These are phyloP conservation scores for Boletus tylopilopsis DNA, from an alignment of 768 basidiomycete genomes.

Conservation along the genomic window DNA sequence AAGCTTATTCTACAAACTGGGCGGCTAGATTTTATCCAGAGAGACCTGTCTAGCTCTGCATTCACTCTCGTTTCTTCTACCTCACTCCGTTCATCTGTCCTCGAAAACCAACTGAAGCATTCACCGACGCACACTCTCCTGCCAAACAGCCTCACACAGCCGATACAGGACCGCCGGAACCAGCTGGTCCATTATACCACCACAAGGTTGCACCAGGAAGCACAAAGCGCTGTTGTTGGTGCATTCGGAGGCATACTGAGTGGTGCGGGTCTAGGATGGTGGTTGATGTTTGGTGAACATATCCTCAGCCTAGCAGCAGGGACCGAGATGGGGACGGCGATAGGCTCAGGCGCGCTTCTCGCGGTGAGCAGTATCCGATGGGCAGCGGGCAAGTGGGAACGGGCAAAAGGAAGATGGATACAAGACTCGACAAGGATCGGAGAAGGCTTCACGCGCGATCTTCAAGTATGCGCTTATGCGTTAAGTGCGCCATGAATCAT, in stretches of 20 bases:
- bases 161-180: slow-evolving; percentile 47
- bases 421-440: slow-evolving; percentile 61
- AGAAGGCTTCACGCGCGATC: slow-evolving; percentile 60
- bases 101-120: slow-evolving; percentile 47
- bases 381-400: slow-evolving; percentile 67
- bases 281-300: slow-evolving; percentile 37
- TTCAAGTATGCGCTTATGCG: slow-evolving; percentile 42
- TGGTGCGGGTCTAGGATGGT: slow-evolving; percentile 59
- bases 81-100: slow-evolving; percentile 47
- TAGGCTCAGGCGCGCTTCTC: slow-evolving; percentile 55
- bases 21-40: slow-evolving; percentile 47
- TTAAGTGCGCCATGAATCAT: neutral
- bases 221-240: slow-evolving; percentile 52
- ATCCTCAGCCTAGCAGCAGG: slow-evolving; percentile 34
- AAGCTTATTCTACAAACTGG: slow-evolving; percentile 69
- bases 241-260: slow-evolving; percentile 46
- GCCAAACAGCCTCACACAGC: slow-evolving; percentile 44
- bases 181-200: slow-evolving; percentile 58
- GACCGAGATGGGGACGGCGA: slow-evolving; percentile 52
- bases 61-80: slow-evolving; percentile 37
- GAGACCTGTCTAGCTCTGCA: slow-evolving; percentile 38
- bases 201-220: slow-evolving; percentile 56
- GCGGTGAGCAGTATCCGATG: slow-evolving; percentile 52
- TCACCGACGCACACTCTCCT: slow-evolving; percentile 45
- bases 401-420: slow-evolving; percentile 63